Percentiles rank a stretch among this genome's conserved stretches.
Evolutionary conservation across 345 rosid genomes (phyloP).

Genomic region (Brassica incana): DNA sequence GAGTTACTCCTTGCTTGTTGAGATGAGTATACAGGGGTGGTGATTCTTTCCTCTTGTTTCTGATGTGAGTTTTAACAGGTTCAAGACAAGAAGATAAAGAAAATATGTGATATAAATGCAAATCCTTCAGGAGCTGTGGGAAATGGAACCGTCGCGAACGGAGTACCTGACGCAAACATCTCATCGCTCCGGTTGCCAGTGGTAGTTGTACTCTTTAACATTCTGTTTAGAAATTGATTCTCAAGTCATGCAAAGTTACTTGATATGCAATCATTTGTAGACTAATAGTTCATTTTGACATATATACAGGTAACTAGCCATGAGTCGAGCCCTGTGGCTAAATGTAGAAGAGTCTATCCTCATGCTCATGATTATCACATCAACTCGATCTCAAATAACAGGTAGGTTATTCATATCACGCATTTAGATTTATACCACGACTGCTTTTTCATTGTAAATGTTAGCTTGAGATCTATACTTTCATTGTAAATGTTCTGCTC

Average conservation of each 20-base stretch:
- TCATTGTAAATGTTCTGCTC: conserved; percentile 6
- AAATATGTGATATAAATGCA: conserved; percentile 73
- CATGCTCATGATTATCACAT: conserved; percentile 99
- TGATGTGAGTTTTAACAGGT: conserved; percentile 55
- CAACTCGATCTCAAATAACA: conserved; percentile 95
- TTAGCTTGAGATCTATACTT: background rate
- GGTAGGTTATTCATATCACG: conserved; percentile 45
- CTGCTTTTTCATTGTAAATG: background rate
- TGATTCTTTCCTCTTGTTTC: background rate
- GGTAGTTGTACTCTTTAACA: background rate
- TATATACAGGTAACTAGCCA: conserved; percentile 69
- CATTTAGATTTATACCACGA: background rate
- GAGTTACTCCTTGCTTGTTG: background rate
- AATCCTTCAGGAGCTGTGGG: conserved; percentile 63
- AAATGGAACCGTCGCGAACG: conserved; percentile 75
- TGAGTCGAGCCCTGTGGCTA: conserved; percentile 83
- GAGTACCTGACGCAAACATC: conserved; percentile 45
- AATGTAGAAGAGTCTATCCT: conserved; percentile 95
- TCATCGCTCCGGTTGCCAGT: background rate
- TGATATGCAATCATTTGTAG: conserved; percentile 11
- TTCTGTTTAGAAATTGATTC: background rate
- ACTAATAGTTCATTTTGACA: conserved; percentile 27
- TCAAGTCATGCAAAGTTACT: background rate
- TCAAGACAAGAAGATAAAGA: conserved; percentile 96
- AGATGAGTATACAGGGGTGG: background rate